These are phyloP conservation scores for Mycogone perniciosa DNA, from an alignment of 2,329 filamentous ascomycete species.

Conservation along the genomic window DNA sequence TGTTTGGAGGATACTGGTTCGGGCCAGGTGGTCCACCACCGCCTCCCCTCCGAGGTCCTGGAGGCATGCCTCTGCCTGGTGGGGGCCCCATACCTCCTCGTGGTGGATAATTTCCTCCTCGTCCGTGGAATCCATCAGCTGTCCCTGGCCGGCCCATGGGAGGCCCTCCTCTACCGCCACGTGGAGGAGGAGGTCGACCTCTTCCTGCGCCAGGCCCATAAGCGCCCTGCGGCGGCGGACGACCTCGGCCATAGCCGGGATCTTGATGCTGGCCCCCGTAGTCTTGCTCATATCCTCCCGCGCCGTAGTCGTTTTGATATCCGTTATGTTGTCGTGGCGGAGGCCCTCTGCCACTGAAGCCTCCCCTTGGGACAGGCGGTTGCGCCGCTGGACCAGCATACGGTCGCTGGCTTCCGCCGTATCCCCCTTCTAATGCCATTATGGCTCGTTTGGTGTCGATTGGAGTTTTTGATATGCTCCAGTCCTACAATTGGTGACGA, in stretches of 20 bases:
- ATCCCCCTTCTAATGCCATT: conserved; percentile 49
- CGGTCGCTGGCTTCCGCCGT: conserved; percentile 37
- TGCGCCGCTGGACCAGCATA: conserved; percentile 42
- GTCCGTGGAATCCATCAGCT: conserved; percentile 27
- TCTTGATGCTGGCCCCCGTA: conserved; percentile 39
- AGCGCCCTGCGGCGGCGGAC: conserved; percentile 38
- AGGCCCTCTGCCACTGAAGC: conserved; percentile 19
- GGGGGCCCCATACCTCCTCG: conserved; percentile 26
- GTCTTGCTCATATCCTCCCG: conserved; percentile 32
- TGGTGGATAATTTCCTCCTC: conserved; percentile 33
- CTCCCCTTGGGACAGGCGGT: conserved; percentile 33
- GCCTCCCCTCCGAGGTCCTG: conserved; percentile 22
- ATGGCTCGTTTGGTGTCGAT: conserved; percentile 1
- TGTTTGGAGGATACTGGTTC: conserved; percentile 27
- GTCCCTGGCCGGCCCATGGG: conserved; percentile 20
- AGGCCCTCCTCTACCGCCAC: conserved; percentile 39
- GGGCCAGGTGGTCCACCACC: conserved; percentile 37
- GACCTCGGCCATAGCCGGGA: conserved; percentile 39
- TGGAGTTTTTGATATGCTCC: neutral
- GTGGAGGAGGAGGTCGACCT: conserved; percentile 33
- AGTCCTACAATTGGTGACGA: neutral
- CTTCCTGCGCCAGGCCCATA: conserved; percentile 37
- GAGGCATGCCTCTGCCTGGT: conserved; percentile 20
- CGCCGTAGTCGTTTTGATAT: conserved; percentile 40
- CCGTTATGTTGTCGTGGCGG: conserved; percentile 38